These are phyloP conservation scores for Russula emetica DNA, from an alignment of 768 basidiomycete genomes.

Conservation along the genomic window DNA sequence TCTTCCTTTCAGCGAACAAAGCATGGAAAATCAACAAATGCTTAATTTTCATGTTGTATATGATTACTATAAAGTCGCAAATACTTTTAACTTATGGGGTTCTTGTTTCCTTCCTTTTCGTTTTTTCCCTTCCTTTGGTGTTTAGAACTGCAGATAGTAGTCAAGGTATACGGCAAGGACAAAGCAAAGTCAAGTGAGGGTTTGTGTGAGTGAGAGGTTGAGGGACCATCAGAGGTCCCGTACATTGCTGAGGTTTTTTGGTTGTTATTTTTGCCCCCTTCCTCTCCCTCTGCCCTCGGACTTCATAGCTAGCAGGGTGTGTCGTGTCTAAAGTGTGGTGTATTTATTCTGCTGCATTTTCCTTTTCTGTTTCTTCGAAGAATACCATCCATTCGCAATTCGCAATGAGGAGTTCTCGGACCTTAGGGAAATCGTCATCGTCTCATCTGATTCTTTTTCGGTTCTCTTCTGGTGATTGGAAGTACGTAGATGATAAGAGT, in stretches of 20 bases:
- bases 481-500: background rate
- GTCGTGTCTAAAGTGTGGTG: background rate
- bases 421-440: background rate
- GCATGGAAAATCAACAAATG: background rate
- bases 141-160: background rate
- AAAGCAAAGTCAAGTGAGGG: background rate
- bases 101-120: background rate
- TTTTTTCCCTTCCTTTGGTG: background rate
- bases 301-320: background rate
- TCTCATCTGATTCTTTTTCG: background rate
- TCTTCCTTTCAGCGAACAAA: background rate
- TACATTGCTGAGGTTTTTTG: background rate
- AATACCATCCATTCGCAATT: constrained; percentile 14
- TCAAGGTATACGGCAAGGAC: background rate
- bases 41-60: constrained; percentile 7
- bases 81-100: constrained; percentile 16
- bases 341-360: constrained; percentile 27
- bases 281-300: background rate
- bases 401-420: background rate
- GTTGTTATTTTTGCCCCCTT: background rate
- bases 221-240: background rate
- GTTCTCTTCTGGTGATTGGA: background rate
- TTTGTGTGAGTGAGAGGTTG: background rate
- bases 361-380: background rate
- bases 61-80: constrained; percentile 8